Evolutionary conservation across 495 filamentous ascomycete genomes (phyloP), one percentile per base, ranked within the genome.

Genomic region (Apodospora peruviana): DNA sequence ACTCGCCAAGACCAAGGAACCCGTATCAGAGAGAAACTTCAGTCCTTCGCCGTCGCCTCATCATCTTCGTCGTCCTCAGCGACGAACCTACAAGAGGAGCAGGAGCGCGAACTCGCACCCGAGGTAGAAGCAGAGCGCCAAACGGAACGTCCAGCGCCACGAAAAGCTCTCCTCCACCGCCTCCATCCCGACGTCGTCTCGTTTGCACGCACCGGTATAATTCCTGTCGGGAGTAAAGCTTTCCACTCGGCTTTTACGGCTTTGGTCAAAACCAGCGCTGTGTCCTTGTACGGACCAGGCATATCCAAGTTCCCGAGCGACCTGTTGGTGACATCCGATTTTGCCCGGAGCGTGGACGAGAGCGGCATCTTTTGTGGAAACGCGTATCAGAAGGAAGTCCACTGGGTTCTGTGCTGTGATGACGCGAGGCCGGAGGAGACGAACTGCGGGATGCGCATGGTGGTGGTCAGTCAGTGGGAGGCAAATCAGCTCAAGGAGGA

Each of bases 81-180:
- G 9, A 23, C 24, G 0, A 42, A 32, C 25, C 64, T 86, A 2
- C 69, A 84, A 12, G 83, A 90, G 58, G 84, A 88, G 53, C 83
- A 87, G 43, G 85, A 88, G 58, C 72, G 84, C 0, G 83, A 90
- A 52, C 67, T 88, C 0, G 72, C 77, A 0, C 79, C 78, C 2
- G 83, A 88, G 50, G 69, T 79, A 21, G 77, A 87, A 52, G 65
- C 70, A 35, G 81, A 89, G 48, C 61, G 67, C 11, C 64, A 88
- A 27, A 54, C 80, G 1, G 57, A 85, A 50, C 57, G 66, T 2
- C 80, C 84, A 3, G 55, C 57, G 2, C 17, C 51, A 1, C 61
- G 59, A 10, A 14, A 49, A 8, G 69, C 83, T 0, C 52, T 43
- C 0, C 2, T 5, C 0, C 82, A 84, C 49, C 18, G 3, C 0